phyloP scores from a whole-genome alignment of 768 basidiomycete species.

The Mycena sanguinolenta region DNA sequence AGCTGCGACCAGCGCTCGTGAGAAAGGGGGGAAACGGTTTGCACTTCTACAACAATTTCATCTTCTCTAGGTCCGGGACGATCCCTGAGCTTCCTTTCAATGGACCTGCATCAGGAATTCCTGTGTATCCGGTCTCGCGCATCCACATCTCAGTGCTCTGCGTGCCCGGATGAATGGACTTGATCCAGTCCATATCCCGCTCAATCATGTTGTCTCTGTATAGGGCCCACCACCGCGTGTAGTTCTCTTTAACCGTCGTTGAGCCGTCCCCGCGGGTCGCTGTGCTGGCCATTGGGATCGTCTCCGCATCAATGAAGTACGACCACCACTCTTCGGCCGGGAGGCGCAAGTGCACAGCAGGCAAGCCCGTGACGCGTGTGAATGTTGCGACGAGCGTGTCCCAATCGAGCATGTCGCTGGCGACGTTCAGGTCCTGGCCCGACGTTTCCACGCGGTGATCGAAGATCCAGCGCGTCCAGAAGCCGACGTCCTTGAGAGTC shows the following conservation, averaged over 20 bases:
- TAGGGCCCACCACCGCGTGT: slow-evolving; percentile 57
- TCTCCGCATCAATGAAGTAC: slow-evolving; percentile 44
- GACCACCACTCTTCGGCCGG: slow-evolving; percentile 51
- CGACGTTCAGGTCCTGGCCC: slow-evolving; percentile 43
- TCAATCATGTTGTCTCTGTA: slow-evolving; percentile 59
- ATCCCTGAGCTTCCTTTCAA: slow-evolving; percentile 23
- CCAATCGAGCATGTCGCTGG: slow-evolving; percentile 41
- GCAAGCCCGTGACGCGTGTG: slow-evolving; percentile 53
- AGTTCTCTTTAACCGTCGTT: slow-evolving; percentile 54
- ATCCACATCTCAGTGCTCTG: slow-evolving; percentile 30
- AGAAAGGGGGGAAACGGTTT: too few species aligned
- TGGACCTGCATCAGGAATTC: slow-evolving; percentile 16
- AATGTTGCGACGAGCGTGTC: slow-evolving; percentile 46
- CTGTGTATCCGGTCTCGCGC: slow-evolving; percentile 29
- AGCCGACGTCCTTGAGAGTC: slow-evolving; percentile 43
- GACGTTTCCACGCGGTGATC: slow-evolving; percentile 42
- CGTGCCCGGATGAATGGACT: slow-evolving; percentile 50
- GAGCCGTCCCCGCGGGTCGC: slow-evolving; percentile 45
- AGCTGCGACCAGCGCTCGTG: too few species aligned
- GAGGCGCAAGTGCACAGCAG: slow-evolving; percentile 49
- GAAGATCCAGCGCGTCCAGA: slow-evolving; percentile 43
- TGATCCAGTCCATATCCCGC: slow-evolving; percentile 60
- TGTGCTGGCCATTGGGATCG: too few species aligned
- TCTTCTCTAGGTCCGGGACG: slow-evolving; percentile 21
- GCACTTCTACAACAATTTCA: slow-evolving; percentile 17